phyloP scores from a whole-genome alignment of 495 filamentous ascomycete species.

The Xylaria cubensis region DNA sequence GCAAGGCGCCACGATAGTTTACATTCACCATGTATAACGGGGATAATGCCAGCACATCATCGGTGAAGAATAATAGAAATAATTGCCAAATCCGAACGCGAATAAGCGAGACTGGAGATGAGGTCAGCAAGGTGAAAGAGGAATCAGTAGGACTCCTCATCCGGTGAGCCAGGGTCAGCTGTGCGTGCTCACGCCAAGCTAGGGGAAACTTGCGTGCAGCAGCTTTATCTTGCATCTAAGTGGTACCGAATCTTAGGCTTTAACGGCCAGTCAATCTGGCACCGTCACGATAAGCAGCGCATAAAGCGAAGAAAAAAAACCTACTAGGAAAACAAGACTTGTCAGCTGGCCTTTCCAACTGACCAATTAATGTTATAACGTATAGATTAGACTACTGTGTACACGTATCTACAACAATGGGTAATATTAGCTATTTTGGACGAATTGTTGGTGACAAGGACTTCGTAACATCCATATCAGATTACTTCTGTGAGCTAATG shows the following conservation, averaged over 20 bases:
- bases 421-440: background rate
- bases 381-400: background rate
- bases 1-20: conserved; percentile 16
- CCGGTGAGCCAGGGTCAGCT: background rate
- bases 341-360: background rate
- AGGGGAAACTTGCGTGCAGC: conserved; percentile 19
- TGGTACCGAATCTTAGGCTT: conserved; percentile 8
- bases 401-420: conserved; percentile 1
- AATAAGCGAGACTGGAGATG: conserved; percentile 17
- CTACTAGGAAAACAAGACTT: conserved; percentile 5
- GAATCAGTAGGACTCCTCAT: background rate
- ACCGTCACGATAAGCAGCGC: conserved; percentile 5
- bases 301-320: background rate
- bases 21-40: conserved; percentile 23
- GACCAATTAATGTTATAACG: background rate
- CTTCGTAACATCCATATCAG: conserved; percentile 6
- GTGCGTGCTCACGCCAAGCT: conserved; percentile 18
- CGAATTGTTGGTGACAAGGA: background rate
- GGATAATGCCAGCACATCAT: background rate
- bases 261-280: conserved; percentile 1
- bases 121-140: conserved; percentile 20
- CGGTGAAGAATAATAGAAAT: conserved; percentile 11
- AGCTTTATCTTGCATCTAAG: conserved; percentile 24
- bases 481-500: background rate
- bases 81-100: conserved; percentile 9